Evolutionary conservation across 306 rosid genomes (phyloP), one percentile per base, ranked within the genome.

Genomic region (Nissolia schottii): DNA sequence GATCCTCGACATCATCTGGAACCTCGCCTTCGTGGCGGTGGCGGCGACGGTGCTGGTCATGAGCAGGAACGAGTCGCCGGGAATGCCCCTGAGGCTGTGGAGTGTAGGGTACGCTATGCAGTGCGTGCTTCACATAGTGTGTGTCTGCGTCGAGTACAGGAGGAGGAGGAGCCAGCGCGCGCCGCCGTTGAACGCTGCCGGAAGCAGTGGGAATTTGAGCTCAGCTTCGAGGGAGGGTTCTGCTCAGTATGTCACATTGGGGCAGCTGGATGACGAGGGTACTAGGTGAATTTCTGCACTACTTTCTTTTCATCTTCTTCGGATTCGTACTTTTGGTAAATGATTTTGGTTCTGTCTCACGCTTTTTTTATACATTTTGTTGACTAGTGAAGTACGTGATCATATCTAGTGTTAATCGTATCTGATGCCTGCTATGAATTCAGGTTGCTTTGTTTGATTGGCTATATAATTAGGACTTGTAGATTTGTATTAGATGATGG

Each of bases 1-100:
- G 45, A 85, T 93, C 18, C 90, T 93, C 16, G 98, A 93, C 45
- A 68, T 91, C 70, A 68, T 93, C 4, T 93, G 98, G 98, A 93
- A 93, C 76, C 83, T 91, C 57, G 85, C 89, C 0, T 91, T 94
- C 55, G 92, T 94, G 2, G 74, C 86, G 9, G 97, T 80, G 25
- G 94, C 96, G 6, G 77, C 86, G 11, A 63, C 91, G 1, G 77
- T 81, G 2, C 66, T 89, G 76, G 60, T 87, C 53, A 45, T 86
- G 58, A 91, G 98, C 87, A 59, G 63, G 18, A 10, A 7, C 1
- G 97, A 94, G 28, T 55, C 87, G 6, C 98, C 97, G 58, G n/a
- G 58, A 3, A 76, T 85, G 96, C 98, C 97, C 13, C 70, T 91
- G 75, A 86, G 96, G 71, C 20, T 89, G 31, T 94, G 98, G 97